A percentile compares a stretch with the other conserved stretches of the same genome.
phyloP scores from a whole-genome alignment of 495 filamentous ascomycete genomes.

The Delitschia confertaspora region DNA sequence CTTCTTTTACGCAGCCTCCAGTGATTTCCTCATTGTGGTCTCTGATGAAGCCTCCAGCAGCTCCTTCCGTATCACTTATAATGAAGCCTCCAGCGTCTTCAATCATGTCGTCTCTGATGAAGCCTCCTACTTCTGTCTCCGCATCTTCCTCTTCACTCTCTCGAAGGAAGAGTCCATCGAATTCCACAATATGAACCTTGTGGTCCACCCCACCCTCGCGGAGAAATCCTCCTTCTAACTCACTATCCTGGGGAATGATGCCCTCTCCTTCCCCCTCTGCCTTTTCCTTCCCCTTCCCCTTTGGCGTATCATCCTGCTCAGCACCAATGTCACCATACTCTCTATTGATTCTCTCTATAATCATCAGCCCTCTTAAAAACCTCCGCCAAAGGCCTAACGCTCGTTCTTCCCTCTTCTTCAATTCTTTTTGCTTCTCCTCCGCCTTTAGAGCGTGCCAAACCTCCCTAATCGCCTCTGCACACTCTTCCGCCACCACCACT shows the following conservation, averaged over 20 bases:
- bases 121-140: too few species aligned
- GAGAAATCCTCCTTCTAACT: constrained; percentile 26
- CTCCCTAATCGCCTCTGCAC: constrained; percentile 65
- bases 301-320: constrained; percentile 33
- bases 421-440: constrained; percentile 67
- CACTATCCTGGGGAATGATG: constrained; percentile 20
- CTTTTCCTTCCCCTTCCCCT: constrained; percentile 19
- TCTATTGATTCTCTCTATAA: constrained; percentile 65
- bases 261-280: constrained; percentile 15
- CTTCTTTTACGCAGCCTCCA: too few species aligned
- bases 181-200: too few species aligned
- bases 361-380: constrained; percentile 74
- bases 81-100: too few species aligned
- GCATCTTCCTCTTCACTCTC: too few species aligned
- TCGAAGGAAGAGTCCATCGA: too few species aligned
- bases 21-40: too few species aligned
- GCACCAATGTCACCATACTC: constrained; percentile 54
- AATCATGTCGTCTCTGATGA: too few species aligned
- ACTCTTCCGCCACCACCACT: constrained; percentile 75
- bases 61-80: too few species aligned
- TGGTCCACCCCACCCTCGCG: constrained; percentile 16
- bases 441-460: constrained; percentile 61
- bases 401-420: constrained; percentile 67
- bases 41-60: too few species aligned
- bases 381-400: constrained; percentile 76